Evolutionary conservation across 164 flowering plant species (phyloP), one percentile per base, ranked within the genome.

Genomic region (Chimonanthus praecox): DNA sequence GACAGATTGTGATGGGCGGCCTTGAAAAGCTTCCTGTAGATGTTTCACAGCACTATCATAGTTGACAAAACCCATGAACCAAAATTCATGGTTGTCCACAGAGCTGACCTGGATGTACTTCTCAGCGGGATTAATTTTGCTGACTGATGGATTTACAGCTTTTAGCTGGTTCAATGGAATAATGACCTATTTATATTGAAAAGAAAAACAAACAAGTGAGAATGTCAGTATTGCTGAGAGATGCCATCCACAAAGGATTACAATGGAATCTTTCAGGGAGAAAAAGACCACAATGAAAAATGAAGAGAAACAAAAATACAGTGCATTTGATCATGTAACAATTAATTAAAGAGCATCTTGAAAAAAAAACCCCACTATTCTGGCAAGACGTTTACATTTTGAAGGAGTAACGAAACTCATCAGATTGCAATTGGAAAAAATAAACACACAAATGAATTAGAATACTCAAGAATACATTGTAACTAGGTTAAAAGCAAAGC

Each of bases 31-130:
- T 75, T 78, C 90, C 75, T 84, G 85, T 68, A 94, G 85, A 73
- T 68, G 73, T 79, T 86, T 89, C 49, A 87, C 94, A 10, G 98
- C 97, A 85, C 85, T 87, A 65, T 88, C 93, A 75, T 92, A 94
- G 78, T 83, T 67, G 21, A 92, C 88, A 58, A 94, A 92, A 45
- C 98, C 97, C 93, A 92, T 87, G 82, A 90, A 92, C 98, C 98
- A 94, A 79, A 94, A 94, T 70, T 94, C 98, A 65, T 94, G 98
- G 87, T 83, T 84, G 82, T 94, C 97, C 58, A 90, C 83, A 11
- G 97, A 88, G 68, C 86, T 79, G 21, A 92, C 76, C 84, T 92
- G 96, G 71, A 92, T 86, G 79, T 86, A 94, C 51, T 94, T 94
- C 72, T 94, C 97, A 64, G 92, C 82, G 61, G 91, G 80, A 51